Conservation (phyloP, 2,329 filamentous ascomycete genomes). For the Ascochyta viciae-villosae region DNA sequence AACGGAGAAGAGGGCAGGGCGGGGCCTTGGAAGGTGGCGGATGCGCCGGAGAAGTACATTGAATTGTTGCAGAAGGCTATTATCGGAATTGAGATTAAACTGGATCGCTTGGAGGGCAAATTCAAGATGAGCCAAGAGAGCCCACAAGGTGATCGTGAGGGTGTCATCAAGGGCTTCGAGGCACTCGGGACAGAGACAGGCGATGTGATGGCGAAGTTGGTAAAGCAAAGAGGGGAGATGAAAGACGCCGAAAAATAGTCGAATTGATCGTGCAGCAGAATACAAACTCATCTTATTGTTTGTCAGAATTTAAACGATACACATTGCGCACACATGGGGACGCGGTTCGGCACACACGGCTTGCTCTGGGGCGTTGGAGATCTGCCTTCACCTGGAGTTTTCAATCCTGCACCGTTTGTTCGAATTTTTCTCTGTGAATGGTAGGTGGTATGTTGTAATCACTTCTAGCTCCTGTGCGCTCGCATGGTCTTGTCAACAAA, state of each 20-base stretch:
- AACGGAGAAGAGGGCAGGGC: slow-evolving; percentile 39
- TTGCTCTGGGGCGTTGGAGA: too few species aligned
- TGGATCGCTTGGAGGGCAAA: slow-evolving; percentile 33
- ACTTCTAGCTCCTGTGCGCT: too few species aligned
- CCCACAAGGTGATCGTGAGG: slow-evolving; percentile 43
- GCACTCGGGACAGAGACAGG: slow-evolving; percentile 51
- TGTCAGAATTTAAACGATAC: too few species aligned
- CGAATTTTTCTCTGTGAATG: too few species aligned
- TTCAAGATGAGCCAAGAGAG: slow-evolving; percentile 40
- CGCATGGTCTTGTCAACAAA: too few species aligned
- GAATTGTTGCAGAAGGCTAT: slow-evolving; percentile 44
- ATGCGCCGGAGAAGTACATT: slow-evolving; percentile 65
- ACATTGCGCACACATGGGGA: too few species aligned
- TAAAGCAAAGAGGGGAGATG: slow-evolving; percentile 37
- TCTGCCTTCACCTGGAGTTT: too few species aligned
- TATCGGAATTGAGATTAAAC: slow-evolving; percentile 36
- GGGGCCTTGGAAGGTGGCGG: slow-evolving; percentile 62
- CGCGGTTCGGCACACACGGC: too few species aligned
- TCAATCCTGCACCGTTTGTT: too few species aligned
- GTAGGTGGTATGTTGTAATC: too few species aligned
- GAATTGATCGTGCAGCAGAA: too few species aligned
- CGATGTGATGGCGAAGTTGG: slow-evolving; percentile 34
- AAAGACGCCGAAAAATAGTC: neutral
- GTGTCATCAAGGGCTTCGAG: slow-evolving; percentile 65
- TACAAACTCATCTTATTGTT: too few species aligned